These are phyloP conservation scores for Phanerochaete carnosa DNA, from an alignment of 768 basidiomycete species.

Conservation along the genomic window DNA sequence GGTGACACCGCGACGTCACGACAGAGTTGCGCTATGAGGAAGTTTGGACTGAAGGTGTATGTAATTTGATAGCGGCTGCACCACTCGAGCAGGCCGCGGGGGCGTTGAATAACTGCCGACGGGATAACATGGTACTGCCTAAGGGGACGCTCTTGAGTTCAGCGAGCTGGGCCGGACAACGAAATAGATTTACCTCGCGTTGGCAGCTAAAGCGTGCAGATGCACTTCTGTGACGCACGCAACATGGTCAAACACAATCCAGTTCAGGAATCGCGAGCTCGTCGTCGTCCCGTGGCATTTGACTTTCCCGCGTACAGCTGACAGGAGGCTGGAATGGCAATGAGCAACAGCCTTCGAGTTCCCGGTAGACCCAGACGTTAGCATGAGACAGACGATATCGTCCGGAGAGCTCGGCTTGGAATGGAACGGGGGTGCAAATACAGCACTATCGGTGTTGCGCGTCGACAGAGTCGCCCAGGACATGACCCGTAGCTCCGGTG, in stretches of 20 bases:
- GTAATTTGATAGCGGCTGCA: constrained; percentile 31
- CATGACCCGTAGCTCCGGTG: background rate
- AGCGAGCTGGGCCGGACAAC: constrained; percentile 18
- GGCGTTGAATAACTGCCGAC: constrained; percentile 16
- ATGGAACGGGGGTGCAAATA: background rate
- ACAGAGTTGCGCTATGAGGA: too few species aligned
- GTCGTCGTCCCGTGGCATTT: constrained; percentile 1
- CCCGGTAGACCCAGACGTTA: too few species aligned
- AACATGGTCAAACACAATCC: constrained; percentile 48
- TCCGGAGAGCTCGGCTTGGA: constrained; percentile 39
- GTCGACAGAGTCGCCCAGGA: background rate
- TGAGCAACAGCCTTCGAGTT: constrained; percentile 47
- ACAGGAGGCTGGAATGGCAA: constrained; percentile 69
- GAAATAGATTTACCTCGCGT: constrained; percentile 23
- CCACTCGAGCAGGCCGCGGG: constrained; percentile 25
- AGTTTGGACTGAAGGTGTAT: constrained; percentile 39
- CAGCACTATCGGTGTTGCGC: too few species aligned
- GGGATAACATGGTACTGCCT: constrained; percentile 35
- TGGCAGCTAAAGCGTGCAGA: constrained; percentile 33
- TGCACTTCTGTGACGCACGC: constrained; percentile 42
- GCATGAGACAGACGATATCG: constrained; percentile 65
- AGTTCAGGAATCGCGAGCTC: constrained; percentile 33
- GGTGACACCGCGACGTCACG: constrained; percentile 26
- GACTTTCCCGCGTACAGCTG: background rate
- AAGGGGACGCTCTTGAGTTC: constrained; percentile 16